A percentile compares a stretch with the other conserved stretches of the same genome.
Conservation (phyloP, 768 basidiomycete genomes). For the Panaeolus cyanescens region DNA sequence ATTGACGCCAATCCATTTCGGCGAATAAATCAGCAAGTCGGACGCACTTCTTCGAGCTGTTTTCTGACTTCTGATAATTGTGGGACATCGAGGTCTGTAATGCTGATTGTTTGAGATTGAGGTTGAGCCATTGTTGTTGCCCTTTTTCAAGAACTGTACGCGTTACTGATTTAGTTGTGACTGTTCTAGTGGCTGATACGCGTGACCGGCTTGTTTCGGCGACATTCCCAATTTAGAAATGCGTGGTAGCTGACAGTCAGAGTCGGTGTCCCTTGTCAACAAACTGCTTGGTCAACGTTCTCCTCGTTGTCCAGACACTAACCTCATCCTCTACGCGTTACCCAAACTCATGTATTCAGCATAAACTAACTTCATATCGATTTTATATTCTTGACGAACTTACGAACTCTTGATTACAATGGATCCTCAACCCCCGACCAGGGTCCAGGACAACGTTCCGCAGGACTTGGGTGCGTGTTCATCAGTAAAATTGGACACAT, state of each 20-base stretch:
- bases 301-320: background rate
- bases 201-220: constrained; percentile 2
- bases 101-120: constrained; percentile 66
- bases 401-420: background rate
- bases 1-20: background rate
- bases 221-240: background rate
- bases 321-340: background rate
- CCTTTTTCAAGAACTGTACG: background rate
- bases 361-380: background rate
- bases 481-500: background rate
- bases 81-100: constrained; percentile 80
- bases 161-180: constrained; percentile 1
- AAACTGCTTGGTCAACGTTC: background rate
- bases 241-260: background rate
- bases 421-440: background rate
- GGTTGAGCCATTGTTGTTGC: constrained; percentile 12
- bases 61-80: constrained; percentile 89
- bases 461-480: background rate
- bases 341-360: background rate
- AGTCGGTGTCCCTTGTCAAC: background rate
- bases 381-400: background rate
- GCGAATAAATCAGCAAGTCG: background rate
- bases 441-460: constrained; percentile 1
- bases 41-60: constrained; percentile 86
- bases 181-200: background rate